Base-by-base conservation (phyloP, 176 grass and related monocot species). In the Alopecurus myosuroides region DNA sequence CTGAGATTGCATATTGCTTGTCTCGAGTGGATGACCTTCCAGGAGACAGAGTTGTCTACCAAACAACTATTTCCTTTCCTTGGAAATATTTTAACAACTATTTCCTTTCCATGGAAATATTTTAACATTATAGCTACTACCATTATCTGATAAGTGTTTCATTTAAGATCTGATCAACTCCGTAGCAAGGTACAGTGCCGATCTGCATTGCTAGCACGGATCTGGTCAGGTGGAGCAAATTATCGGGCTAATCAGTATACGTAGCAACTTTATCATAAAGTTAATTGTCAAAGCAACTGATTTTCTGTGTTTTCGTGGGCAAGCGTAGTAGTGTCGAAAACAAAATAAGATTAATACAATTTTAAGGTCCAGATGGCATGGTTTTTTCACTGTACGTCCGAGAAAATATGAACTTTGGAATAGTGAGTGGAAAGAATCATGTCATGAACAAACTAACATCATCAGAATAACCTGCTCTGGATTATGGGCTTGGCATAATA, bases 171-270 rank as follows among this genome's bases (percentile, higher is more conserved):
- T 79, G 76, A 84, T 81, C 81, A 60, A 70, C 56, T 74, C 20
- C 80, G 81, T 74, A 17, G 48, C 15, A 82, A 62, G 63, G 83
- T 78, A 63, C 14, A 3, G 79, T 84, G 85, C 41, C 90, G 85
- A 44, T 86, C 81, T 52, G 68, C 75, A 83, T 70, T 95, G 33
- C 84, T 85, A 65, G 78, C n/a, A 40, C 63, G 79, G 80, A 86
- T 89, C 60, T 84, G 85, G 9, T 61, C 26, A 31, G 30, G 41
- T 46, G 70, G 80, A 70, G 50, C 50, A 85, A 53, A 63, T 76
- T 68, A 77, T 48, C 50, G 13, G 42, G 60, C 9, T 81, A 64
- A 66, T 74, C 48, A 74, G 66, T 36, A 70, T 77, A 10, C 0
- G 18, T 44, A 77, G 34, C 49, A 41, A 80, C 78, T 86, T 88